Conservation (phyloP, 768 basidiomycete genomes). For the Pholiota microspora region DNA sequence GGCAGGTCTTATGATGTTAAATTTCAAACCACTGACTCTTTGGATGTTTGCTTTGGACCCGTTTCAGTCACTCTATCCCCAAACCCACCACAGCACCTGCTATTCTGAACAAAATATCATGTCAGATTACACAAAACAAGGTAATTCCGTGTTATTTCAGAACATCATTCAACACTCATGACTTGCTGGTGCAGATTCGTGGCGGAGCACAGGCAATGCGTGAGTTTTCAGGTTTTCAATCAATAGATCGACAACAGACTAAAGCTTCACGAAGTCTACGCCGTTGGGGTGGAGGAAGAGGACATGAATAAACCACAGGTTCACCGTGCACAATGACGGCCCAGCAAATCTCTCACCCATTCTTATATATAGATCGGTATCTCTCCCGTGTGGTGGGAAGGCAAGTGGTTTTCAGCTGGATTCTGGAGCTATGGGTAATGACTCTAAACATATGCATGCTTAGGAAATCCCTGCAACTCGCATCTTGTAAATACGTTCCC, state of each 20-base stretch:
- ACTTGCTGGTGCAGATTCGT: slow-evolving; percentile 32
- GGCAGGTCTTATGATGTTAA: neutral
- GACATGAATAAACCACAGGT: slow-evolving; percentile 89
- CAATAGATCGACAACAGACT: neutral
- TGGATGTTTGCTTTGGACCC: neutral
- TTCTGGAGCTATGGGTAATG: neutral
- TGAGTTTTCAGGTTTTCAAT: slow-evolving; percentile 32
- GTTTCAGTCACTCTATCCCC: slow-evolving; percentile 28
- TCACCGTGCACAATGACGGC: slow-evolving; percentile 1
- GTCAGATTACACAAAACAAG: slow-evolving; percentile 76
- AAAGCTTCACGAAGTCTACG: slow-evolving; percentile 55
- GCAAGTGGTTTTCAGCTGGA: slow-evolving; percentile 35
- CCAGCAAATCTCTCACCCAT: slow-evolving; percentile 1
- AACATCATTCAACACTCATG: neutral
- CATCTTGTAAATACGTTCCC: slow-evolving; percentile 80
- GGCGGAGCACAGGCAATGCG: slow-evolving; percentile 88
- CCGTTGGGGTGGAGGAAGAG: slow-evolving; percentile 69
- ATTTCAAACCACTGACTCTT: neutral
- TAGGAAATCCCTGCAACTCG: slow-evolving; percentile 84
- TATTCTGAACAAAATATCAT: slow-evolving; percentile 73
- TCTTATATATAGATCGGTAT: slow-evolving; percentile 68
- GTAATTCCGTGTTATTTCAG: slow-evolving; percentile 27
- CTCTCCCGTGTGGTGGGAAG: slow-evolving; percentile 91
- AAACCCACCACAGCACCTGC: slow-evolving; percentile 18
- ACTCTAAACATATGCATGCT: slow-evolving; percentile 6